Evolutionary conservation across 2,329 filamentous ascomycete genomes (phyloP).

Genomic region (Nothophaeocryptopus gaeumannii): DNA sequence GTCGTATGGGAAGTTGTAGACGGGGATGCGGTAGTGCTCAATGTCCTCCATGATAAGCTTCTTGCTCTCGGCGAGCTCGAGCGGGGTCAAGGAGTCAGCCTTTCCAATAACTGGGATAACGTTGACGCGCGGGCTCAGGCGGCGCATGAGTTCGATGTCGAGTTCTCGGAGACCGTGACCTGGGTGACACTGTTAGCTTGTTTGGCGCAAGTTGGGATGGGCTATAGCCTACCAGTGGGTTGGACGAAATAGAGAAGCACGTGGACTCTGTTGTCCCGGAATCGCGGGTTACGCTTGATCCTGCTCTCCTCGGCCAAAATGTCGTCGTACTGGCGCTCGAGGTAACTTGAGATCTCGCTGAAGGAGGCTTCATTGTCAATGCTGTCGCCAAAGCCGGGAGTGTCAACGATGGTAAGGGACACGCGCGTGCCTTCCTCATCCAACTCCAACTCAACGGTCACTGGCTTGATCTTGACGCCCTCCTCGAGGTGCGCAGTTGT

Average conservation of each 20-base stretch:
- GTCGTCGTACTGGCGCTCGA: constrained; percentile 98
- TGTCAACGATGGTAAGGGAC: constrained; percentile 97
- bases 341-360: constrained; percentile 94
- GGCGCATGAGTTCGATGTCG: constrained; percentile 99
- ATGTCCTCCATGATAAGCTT: constrained; percentile 99
- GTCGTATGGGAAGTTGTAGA: constrained; percentile 99
- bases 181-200: constrained; percentile 17
- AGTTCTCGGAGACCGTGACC: constrained; percentile 81
- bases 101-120: constrained; percentile 99
- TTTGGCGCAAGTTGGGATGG: background rate
- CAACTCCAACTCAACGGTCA: constrained; percentile 93
- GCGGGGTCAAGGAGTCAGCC: constrained; percentile 92
- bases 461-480: constrained; percentile 96
- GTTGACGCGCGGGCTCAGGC: constrained; percentile 94
- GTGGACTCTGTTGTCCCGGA: constrained; percentile 98
- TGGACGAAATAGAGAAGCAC: constrained; percentile 99
- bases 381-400: constrained; percentile 95
- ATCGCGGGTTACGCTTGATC: constrained; percentile 99
- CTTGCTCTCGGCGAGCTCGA: constrained; percentile 97
- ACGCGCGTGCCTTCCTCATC: constrained; percentile 98
- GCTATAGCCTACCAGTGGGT: constrained; percentile 64
- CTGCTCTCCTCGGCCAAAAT: constrained; percentile 98
- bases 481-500: constrained; percentile 88
- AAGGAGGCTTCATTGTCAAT: constrained; percentile 97
- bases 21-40: constrained; percentile 98